Conservation (phyloP, 2,329 filamentous ascomycete species). For the Fusarium humuli region DNA sequence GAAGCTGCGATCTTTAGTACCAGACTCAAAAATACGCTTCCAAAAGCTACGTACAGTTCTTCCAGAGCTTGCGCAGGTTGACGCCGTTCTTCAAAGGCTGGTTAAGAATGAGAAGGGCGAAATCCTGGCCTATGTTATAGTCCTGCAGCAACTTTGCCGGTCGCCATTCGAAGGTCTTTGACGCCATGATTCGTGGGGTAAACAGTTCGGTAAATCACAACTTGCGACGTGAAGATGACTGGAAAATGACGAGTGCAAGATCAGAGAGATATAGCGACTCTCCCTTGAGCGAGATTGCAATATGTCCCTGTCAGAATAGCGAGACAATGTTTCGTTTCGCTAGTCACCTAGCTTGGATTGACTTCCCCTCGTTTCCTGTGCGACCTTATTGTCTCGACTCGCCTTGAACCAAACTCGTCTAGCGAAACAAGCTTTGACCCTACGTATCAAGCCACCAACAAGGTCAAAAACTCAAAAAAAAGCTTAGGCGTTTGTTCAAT, state of each 20-base stretch:
- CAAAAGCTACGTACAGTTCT: slow-evolving; percentile 56
- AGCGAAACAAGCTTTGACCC: slow-evolving; percentile 24
- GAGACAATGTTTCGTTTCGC: slow-evolving; percentile 10
- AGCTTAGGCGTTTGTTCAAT: slow-evolving; percentile 1
- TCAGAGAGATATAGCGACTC: not conserved
- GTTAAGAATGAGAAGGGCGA: slow-evolving; percentile 64
- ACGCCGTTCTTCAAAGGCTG: slow-evolving; percentile 61
- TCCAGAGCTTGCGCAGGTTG: slow-evolving; percentile 63
- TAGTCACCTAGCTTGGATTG: slow-evolving; percentile 5
- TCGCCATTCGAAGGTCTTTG: slow-evolving; percentile 54
- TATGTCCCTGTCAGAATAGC: slow-evolving; percentile 8
- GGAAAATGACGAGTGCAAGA: not conserved
- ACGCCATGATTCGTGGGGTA: slow-evolving; percentile 35
- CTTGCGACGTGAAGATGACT: slow-evolving; percentile 1
- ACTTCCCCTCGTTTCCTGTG: slow-evolving; percentile 38
- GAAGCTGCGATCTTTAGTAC: slow-evolving; percentile 60
- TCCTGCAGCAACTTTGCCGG: slow-evolving; percentile 54
- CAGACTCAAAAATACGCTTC: not conserved
- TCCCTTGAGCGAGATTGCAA: slow-evolving; percentile 1
- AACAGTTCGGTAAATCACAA: not conserved
- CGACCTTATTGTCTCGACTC: slow-evolving; percentile 16
- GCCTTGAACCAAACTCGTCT: slow-evolving; percentile 10
- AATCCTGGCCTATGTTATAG: slow-evolving; percentile 50
- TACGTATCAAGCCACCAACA: slow-evolving; percentile 19
- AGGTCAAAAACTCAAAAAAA: slow-evolving; percentile 17